phyloP scores from a whole-genome alignment of 805 yeast genomes.

The Maudiozyma pseudohumilis region DNA sequence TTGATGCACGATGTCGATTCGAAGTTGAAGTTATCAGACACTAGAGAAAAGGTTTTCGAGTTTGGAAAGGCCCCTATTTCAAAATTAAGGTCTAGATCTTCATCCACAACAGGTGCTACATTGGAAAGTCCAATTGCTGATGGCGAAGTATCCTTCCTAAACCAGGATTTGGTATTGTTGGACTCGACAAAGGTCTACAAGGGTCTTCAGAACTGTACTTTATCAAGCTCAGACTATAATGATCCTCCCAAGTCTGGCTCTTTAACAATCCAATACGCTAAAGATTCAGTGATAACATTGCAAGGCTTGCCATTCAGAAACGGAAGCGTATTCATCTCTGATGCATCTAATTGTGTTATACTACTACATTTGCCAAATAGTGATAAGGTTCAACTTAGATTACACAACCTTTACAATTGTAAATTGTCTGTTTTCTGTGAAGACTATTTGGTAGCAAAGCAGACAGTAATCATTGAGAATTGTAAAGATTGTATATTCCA shows the following conservation, averaged over 20 bases:
- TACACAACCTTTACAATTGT: conserved; percentile 18
- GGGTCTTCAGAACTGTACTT: conserved; percentile 10
- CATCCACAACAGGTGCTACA: not conserved
- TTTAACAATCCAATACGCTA: conserved; percentile 11
- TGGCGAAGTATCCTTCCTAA: conserved; percentile 1
- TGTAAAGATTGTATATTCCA: conserved; percentile 18
- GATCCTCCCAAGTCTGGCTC: conserved; percentile 10
- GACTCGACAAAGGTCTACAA: conserved; percentile 5
- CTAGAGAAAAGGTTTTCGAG: not conserved
- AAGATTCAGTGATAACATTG: conserved; percentile 10
- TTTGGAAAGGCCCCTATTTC: conserved; percentile 1
- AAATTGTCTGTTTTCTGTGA: conserved; percentile 10
- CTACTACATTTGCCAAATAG: conserved; percentile 8
- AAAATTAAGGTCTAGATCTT: not conserved
- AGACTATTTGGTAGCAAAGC: conserved; percentile 5
- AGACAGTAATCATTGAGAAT: conserved; percentile 21
- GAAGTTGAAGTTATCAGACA: not conserved
- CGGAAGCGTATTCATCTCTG: conserved; percentile 21
- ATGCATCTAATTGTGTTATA: conserved; percentile 12
- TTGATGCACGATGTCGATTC: not conserved
- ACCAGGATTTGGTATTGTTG: conserved; percentile 3
- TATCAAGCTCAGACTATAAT: conserved; percentile 1
- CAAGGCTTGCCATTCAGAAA: conserved; percentile 11
- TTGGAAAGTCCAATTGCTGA: not conserved
- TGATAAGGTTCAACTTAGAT: conserved; percentile 19